These are phyloP conservation scores for Fusarium caatingaense DNA, from an alignment of 2,329 filamentous ascomycete genomes.

Conservation along the genomic window DNA sequence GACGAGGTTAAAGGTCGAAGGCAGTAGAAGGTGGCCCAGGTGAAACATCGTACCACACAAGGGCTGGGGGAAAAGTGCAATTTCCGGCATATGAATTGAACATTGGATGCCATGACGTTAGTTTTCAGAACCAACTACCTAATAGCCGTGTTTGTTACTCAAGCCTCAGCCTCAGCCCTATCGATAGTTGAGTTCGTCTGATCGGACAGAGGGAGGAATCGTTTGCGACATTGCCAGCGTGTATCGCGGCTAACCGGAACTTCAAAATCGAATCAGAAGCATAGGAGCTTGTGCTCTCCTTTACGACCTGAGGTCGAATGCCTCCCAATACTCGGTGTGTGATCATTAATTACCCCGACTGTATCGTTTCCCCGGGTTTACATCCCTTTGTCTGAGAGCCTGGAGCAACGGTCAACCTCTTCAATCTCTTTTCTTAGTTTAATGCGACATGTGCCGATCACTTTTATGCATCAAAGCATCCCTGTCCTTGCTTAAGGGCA, in stretches of 20 bases:
- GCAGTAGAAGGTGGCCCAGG: neutral
- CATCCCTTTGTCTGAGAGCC: constrained; percentile 1
- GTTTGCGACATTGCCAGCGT: neutral
- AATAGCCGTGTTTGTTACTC: neutral
- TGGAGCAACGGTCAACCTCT: neutral
- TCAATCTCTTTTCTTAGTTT: neutral
- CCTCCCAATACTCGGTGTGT: neutral
- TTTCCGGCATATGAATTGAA: neutral
- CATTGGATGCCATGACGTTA: neutral
- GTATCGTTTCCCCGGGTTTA: neutral
- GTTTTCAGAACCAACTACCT: neutral
- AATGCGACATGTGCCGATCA: constrained; percentile 1
- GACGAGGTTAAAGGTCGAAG: neutral
- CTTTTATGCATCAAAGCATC: neutral
- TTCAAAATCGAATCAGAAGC: neutral
- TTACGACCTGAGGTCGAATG: neutral
- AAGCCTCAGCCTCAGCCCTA: constrained; percentile 1
- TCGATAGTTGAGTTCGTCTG: neutral
- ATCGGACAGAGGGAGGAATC: constrained; percentile 1
- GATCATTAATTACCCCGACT: neutral
- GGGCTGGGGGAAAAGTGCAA: neutral
- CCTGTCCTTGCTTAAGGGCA: neutral
- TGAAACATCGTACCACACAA: neutral
- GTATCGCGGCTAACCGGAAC: neutral
- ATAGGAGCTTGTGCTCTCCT: neutral